phyloP scores from a whole-genome alignment of 352 stramenopile genomes.

The Globisporangium perplexum region DNA sequence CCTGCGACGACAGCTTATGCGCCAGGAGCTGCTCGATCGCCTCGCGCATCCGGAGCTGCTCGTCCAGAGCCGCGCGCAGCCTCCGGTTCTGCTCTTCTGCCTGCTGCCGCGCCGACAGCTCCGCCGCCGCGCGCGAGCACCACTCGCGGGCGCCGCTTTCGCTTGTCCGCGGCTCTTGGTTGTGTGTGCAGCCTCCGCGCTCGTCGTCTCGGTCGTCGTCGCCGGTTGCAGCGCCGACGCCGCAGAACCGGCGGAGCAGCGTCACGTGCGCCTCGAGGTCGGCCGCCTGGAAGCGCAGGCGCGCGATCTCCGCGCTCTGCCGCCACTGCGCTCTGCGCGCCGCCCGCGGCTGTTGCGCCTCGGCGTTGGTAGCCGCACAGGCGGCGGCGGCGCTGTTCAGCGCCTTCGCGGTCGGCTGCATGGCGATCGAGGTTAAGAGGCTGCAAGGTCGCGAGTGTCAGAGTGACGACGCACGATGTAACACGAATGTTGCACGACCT shows the following conservation, averaged over 20 bases:
- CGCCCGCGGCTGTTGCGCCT: not conserved
- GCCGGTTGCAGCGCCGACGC: not conserved
- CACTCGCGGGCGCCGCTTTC: not conserved
- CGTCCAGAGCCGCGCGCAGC: not conserved
- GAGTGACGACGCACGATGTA: no score
- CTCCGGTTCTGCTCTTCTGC: not conserved
- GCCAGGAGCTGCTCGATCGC: not conserved
- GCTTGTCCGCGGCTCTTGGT: no score
- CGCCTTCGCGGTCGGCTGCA: no score
- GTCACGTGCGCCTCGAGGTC: not conserved
- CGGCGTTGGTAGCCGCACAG: no score
- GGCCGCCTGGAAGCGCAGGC: not conserved
- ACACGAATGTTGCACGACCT: no score
- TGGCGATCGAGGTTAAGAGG: no score
- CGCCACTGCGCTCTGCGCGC: not conserved
- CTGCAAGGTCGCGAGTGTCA: no score
- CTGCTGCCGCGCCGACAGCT: not conserved
- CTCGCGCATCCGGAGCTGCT: not conserved
- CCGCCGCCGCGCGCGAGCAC: not conserved
- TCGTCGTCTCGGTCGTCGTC: not conserved
- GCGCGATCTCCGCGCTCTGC: not conserved
- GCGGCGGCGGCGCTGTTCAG: no score
- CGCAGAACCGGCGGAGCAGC: not conserved
- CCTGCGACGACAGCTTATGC: not conserved
- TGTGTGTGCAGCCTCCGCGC: no score